These are phyloP conservation scores for Lentinula sp. DNA, from an alignment of 768 basidiomycete genomes.

Conservation along the genomic window DNA sequence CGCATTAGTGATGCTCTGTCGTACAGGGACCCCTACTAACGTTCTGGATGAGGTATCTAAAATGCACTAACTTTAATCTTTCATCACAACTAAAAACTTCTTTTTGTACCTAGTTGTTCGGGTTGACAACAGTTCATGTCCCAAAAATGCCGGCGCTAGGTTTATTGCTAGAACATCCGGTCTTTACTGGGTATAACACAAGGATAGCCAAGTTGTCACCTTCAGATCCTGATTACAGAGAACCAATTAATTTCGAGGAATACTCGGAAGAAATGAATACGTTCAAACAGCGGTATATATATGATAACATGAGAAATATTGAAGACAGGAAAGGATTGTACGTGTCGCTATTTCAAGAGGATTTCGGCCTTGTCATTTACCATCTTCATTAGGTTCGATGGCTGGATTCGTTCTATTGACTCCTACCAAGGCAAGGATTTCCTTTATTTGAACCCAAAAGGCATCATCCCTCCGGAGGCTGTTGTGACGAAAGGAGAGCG, in stretches of 20 bases:
- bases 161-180: constrained; percentile 81
- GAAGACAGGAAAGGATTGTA: constrained; percentile 77
- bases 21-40: constrained; percentile 68
- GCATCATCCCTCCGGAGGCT: constrained; percentile 66
- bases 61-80: not conserved
- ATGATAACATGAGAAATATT: constrained; percentile 77
- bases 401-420: constrained; percentile 78
- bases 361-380: not conserved
- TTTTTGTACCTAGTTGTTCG: constrained; percentile 55
- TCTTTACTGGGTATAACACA: constrained; percentile 74
- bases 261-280: constrained; percentile 62
- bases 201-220: constrained; percentile 45
- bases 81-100: not conserved
- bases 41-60: constrained; percentile 66
- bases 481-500: constrained; percentile 56
- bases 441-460: constrained; percentile 70
- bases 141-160: constrained; percentile 97
- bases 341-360: constrained; percentile 23
- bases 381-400: constrained; percentile 57
- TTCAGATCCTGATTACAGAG: constrained; percentile 57
- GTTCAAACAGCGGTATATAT: constrained; percentile 86
- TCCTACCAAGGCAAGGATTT: constrained; percentile 73
- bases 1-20: constrained; percentile 68
- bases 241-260: constrained; percentile 64
- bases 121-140: constrained; percentile 68